Evolutionary conservation across 1,139 yeast genomes (phyloP).

Genomic region (Suhomyces wounanorum): DNA sequence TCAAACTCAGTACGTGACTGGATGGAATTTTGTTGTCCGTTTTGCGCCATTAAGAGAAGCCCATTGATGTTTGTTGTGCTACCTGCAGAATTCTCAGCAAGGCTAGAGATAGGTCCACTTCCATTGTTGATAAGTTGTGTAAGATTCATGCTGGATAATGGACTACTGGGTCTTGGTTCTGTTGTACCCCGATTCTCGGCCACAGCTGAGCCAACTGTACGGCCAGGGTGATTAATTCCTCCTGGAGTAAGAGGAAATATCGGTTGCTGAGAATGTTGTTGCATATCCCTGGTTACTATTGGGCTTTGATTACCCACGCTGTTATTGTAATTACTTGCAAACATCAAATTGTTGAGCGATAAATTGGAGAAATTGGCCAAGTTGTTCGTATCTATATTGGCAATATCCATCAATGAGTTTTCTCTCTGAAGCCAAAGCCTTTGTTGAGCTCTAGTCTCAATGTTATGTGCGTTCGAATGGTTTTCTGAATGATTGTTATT

Average conservation of each 20-base stretch:
- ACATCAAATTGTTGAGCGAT: conserved; percentile 52
- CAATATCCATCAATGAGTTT: conserved; percentile 62
- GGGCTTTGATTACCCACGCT: conserved; percentile 12
- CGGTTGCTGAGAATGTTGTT: conserved; percentile 6
- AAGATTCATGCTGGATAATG: conserved; percentile 1
- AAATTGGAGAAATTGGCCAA: conserved; percentile 43
- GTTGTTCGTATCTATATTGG: conserved; percentile 37
- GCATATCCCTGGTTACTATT: conserved; percentile 4
- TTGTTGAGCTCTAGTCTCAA: conserved; percentile 76
- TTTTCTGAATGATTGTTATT: conserved; percentile 17
- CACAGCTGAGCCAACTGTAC: neutral
- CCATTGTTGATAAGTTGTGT: neutral
- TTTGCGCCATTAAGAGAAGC: conserved; percentile 34
- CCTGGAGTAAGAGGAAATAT: conserved; percentile 17
- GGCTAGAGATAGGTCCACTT: neutral
- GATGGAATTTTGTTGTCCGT: conserved; percentile 47
- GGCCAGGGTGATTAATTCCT: conserved; percentile 10
- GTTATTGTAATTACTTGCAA: conserved; percentile 36
- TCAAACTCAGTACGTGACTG: conserved; percentile 77
- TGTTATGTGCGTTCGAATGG: conserved; percentile 16
- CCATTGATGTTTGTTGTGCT: conserved; percentile 32
- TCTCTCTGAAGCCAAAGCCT: conserved; percentile 83
- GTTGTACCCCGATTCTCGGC: conserved; percentile 3
- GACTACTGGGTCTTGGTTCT: neutral
- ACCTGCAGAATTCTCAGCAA: conserved; percentile 8